These are phyloP conservation scores for Kluyveromyces sp. DNA, from an alignment of 1,139 yeast genomes.

Conservation along the genomic window DNA sequence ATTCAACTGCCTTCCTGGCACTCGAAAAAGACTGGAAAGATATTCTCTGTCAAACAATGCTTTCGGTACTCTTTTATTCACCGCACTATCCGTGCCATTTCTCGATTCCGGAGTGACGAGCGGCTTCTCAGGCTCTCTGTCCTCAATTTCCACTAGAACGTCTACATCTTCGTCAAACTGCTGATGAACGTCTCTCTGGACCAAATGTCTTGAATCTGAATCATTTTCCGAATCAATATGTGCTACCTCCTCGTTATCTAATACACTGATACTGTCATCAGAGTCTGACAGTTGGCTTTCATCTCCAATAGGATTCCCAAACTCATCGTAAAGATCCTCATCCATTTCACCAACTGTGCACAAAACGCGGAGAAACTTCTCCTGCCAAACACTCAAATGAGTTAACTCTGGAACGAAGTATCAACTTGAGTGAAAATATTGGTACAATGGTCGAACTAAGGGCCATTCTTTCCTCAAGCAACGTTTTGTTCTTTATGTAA, in stretches of 20 bases:
- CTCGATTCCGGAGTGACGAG: slow-evolving; percentile 61
- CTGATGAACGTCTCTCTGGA: neutral
- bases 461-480: neutral
- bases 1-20: slow-evolving; percentile 67
- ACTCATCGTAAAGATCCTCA: slow-evolving; percentile 69
- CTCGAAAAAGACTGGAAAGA: slow-evolving; percentile 41
- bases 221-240: neutral
- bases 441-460: too few relatives aligned
- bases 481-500: too few relatives aligned
- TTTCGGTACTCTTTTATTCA: slow-evolving; percentile 42
- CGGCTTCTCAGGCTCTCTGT: slow-evolving; percentile 40
- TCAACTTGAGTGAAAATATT: too few relatives aligned
- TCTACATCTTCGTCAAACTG: slow-evolving; percentile 58
- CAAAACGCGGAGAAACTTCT: neutral
- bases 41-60: slow-evolving; percentile 60
- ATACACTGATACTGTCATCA: slow-evolving; percentile 20
- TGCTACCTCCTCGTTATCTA: slow-evolving; percentile 13
- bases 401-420: too few relatives aligned
- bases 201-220: neutral
- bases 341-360: slow-evolving; percentile 26
- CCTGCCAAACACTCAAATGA: neutral
- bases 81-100: slow-evolving; percentile 29
- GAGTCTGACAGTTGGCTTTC: slow-evolving; percentile 42
- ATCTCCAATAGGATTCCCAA: slow-evolving; percentile 66
- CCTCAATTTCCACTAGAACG: slow-evolving; percentile 51